Base-by-base conservation (phyloP, 768 basidiomycete species). In the Mycena galopus region DNA sequence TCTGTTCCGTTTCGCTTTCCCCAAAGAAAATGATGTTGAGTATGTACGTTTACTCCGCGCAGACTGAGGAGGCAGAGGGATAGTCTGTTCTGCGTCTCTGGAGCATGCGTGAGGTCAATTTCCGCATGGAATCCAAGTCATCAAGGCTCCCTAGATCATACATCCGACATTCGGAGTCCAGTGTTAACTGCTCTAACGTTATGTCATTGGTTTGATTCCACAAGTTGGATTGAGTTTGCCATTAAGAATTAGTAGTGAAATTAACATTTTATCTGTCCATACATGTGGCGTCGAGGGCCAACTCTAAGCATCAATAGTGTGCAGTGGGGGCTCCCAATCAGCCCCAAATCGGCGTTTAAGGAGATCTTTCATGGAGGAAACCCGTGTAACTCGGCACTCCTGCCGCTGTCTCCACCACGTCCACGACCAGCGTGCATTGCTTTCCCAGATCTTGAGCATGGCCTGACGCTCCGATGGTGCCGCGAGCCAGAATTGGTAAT, bases 401-500 rank as follows among this genome's bases (percentile, higher is more conserved):
- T 77, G 75, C 32, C 77, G 77, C 27, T 80, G 25, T 47, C 71
- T 75, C 82, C 80, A 82, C 81, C 80, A 83, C 12, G 74, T 71
- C 78, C 79, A 82, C 53, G 68, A 67, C 75, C 74, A 74, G 17
- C 66, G 51, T 11, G 69, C n/a, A 42, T 63, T 53, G 14, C 42
- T 65, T 25, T 69, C 74, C 76, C 77, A 76, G 39, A 77, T 30
- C 6, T 60, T 25, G 29, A 75, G 76, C 75, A 76, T 78, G 27
- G 32, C 60, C 19, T 61, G 44, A 17, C 76, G 73, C 25, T 79
- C 81, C 10, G 33, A 47, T 0, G 74, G 70, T 10, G 76, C 71
- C 1, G 87, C 84, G 4, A 89, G 76, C 79, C 82, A 90, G 77
- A 84, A 90, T 64, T 88, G 84, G 71, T 88, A 89, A 68, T 89